Conservation (phyloP, 768 basidiomycete species). For the Amanita inopinata region DNA sequence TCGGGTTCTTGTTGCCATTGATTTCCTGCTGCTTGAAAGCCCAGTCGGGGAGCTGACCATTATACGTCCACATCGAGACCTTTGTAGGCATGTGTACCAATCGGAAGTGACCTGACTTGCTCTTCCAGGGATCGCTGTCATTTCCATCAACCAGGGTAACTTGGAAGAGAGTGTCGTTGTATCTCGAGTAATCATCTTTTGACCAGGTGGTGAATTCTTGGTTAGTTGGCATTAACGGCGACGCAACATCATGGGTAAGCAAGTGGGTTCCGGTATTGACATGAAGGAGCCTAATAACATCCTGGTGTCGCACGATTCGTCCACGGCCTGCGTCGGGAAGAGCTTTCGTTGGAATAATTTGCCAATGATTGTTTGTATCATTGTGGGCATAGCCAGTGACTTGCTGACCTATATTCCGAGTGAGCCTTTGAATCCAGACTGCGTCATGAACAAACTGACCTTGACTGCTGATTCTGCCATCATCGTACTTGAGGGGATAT, state of each 20-base stretch:
- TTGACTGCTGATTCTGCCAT: conserved; percentile 91
- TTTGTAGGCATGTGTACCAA: conserved; percentile 83
- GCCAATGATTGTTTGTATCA: conserved; percentile 94
- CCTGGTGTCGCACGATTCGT: conserved; percentile 83
- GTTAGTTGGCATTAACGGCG: conserved; percentile 93
- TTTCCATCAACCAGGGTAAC: conserved; percentile 63
- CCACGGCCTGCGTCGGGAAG: conserved; percentile 91
- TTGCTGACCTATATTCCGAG: conserved; percentile 63
- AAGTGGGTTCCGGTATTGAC: conserved; percentile 75
- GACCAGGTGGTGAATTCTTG: conserved; percentile 96
- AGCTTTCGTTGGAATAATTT: conserved; percentile 89
- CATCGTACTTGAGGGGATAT: conserved; percentile 91
- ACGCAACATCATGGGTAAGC: conserved; percentile 95
- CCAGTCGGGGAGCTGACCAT: conserved; percentile 86
- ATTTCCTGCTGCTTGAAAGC: conserved; percentile 96
- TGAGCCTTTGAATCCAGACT: conserved; percentile 1
- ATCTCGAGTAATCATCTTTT: conserved; percentile 63
- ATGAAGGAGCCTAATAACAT: conserved; percentile 83
- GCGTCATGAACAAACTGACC: conserved; percentile 36
- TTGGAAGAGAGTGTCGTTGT: conserved; percentile 87
- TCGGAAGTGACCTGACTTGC: conserved; percentile 88
- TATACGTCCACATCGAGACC: conserved; percentile 92
- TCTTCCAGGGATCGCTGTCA: conserved; percentile 82
- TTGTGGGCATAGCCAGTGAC: conserved; percentile 93
- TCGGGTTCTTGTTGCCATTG: conserved; percentile 90